Evolutionary conservation across 176 grass and related monocot species (phyloP), one percentile per base, ranked within the genome.

Genomic region (Miscanthus lutarioriparius): DNA sequence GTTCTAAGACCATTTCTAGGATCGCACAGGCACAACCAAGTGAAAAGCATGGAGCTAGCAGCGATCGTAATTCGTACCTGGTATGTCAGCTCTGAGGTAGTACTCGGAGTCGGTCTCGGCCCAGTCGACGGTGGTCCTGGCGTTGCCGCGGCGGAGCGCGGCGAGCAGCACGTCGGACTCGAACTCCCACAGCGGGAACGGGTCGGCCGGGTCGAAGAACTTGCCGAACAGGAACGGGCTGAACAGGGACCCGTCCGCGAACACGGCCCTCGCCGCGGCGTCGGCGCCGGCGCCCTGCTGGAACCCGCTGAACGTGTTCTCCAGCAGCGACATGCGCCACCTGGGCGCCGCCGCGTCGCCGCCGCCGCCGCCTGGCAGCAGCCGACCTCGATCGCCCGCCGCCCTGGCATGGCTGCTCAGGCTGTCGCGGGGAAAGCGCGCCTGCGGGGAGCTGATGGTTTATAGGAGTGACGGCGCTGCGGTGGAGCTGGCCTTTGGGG

Each of bases 111-210:
- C 90, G 5, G 86, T 89, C 77, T 96, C 96, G 14, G 26, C 65
- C 96, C 93, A 94, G 37, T 95, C 86, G 39, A 98, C 91, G 64
- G 80, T 56, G 38, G 83, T 89, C 72, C 87, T 83, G 56, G 77
- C 78, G 19, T 75, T 78, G 12, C 62, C 83, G 3, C 82, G 87
- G 12, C 91, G 80, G 22, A 94, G 86, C 64, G 77, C 75, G 0
- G 91, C 59, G 76, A 95, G 93, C 4, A 98, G 70, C 68, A 75
- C 87, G 16, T 95, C 96, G 2, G 91, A 72, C 51, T 98, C 93
- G 32, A 98, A 89, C 38, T 98, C 96, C 96, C 93, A 98, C n/a
- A 98, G 73, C 20, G 96, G 96, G 74, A 98, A 98, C 4, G 93
- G 89, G 67, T 98, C 93, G 26, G 89, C 93, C 17, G 96, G 96